These are phyloP conservation scores for Xerocomus nothofagi DNA, from an alignment of 1,284 basidiomycete species.

Conservation along the genomic window DNA sequence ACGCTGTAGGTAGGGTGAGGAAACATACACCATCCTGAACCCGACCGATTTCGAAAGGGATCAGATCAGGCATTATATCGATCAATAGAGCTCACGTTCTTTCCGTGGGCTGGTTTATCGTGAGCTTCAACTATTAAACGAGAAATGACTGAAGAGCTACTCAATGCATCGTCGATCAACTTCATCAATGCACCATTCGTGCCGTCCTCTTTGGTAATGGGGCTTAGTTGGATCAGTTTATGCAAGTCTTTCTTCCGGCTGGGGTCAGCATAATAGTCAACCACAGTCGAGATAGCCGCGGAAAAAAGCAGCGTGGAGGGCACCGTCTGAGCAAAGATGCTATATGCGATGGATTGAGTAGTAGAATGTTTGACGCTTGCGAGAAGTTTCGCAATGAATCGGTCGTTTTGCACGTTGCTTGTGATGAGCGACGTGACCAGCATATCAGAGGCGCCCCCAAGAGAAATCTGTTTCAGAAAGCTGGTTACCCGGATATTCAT, in stretches of 20 bases:
- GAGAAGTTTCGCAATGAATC: constrained; percentile 21
- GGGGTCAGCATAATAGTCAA: constrained; percentile 63
- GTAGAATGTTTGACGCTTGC: background rate
- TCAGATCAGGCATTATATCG: background rate
- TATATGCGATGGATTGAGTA: constrained; percentile 18
- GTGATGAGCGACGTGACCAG: constrained; percentile 25
- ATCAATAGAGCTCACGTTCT: constrained; percentile 15
- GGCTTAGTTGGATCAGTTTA: constrained; percentile 43
- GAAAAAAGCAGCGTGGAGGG: constrained; percentile 56
- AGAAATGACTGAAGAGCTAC: constrained; percentile 33
- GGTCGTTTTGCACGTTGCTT: constrained; percentile 28
- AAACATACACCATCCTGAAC: constrained; percentile 17
- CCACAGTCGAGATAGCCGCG: constrained; percentile 53
- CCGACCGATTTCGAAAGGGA: background rate
- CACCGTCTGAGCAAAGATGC: constrained; percentile 48
- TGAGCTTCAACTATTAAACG: background rate
- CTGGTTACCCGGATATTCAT: background rate
- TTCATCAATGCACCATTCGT: constrained; percentile 38
- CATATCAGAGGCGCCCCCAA: constrained; percentile 19
- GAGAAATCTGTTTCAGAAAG: constrained; percentile 18
- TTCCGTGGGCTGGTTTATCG: background rate
- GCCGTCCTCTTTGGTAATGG: constrained; percentile 25
- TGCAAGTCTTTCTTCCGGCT: constrained; percentile 40
- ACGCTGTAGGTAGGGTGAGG: background rate
- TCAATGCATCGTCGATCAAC: constrained; percentile 53